A percentile compares a stretch with the other conserved stretches of the same genome.
Evolutionary conservation across 2,329 filamentous ascomycete genomes (phyloP).

Genomic region (Allantophomopsis cytisporea): DNA sequence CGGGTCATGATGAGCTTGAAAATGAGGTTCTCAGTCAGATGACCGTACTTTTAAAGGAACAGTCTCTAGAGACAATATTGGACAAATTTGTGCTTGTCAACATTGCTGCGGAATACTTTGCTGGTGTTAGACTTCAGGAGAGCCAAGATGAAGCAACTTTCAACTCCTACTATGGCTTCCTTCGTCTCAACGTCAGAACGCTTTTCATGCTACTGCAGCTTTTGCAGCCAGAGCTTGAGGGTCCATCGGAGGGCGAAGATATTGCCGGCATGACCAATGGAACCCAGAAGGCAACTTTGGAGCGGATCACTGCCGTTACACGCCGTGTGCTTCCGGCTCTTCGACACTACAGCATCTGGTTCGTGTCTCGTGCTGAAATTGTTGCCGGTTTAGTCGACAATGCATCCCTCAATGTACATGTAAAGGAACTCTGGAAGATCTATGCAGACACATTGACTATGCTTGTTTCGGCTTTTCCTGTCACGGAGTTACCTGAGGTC

Average conservation of each 20-base stretch:
- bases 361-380: conserved; percentile 38
- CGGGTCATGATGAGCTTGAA: conserved; percentile 69
- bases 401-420: conserved; percentile 37
- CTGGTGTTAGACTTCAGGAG: conserved; percentile 42
- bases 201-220: conserved; percentile 60
- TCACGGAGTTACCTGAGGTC: conserved; percentile 37
- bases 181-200: conserved; percentile 67
- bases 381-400: conserved; percentile 39
- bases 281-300: conserved; percentile 20
- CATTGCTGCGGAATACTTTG: conserved; percentile 69
- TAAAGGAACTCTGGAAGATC: conserved; percentile 49
- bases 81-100: conserved; percentile 77
- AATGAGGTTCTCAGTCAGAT: conserved; percentile 72
- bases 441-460: conserved; percentile 50
- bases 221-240: conserved; percentile 55
- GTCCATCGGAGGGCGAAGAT: conserved; percentile 20
- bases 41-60: conserved; percentile 56
- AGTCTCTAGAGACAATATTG: conserved; percentile 48
- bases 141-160: conserved; percentile 12
- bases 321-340: conserved; percentile 48
- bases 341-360: conserved; percentile 56
- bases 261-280: conserved; percentile 28
- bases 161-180: conserved; percentile 47
- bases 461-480: conserved; percentile 43
- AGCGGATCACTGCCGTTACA: conserved; percentile 42